Conservation (phyloP, 2,329 filamentous ascomycete species). For the Stagonosporopsis chrysanthemi region DNA sequence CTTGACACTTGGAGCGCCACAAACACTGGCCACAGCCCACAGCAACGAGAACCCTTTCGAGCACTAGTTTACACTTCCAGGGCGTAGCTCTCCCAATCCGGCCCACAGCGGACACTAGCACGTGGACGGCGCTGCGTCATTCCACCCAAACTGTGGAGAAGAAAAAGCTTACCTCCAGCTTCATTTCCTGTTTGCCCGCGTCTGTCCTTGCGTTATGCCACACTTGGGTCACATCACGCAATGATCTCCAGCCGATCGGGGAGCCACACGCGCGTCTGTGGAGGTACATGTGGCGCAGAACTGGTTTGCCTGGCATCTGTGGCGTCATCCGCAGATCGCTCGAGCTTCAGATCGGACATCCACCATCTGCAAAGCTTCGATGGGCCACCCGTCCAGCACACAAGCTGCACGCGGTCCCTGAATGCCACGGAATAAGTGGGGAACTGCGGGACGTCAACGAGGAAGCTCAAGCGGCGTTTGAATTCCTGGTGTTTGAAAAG, state of each 20-base stretch:
- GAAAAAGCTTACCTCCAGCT: constrained; percentile 33
- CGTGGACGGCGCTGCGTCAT: constrained; percentile 39
- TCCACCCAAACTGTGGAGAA: constrained; percentile 29
- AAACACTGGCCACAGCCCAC: constrained; percentile 26
- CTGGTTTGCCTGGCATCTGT: constrained; percentile 18
- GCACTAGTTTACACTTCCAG: constrained; percentile 11
- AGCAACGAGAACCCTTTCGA: constrained; percentile 20
- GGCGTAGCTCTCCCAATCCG: constrained; percentile 19
- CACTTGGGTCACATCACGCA: constrained; percentile 12
- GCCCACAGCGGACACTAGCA: constrained; percentile 25
- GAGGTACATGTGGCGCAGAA: constrained; percentile 13
- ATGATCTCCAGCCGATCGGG: constrained; percentile 22
- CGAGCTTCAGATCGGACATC: constrained; percentile 19
- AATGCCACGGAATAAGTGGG: constrained; percentile 20
- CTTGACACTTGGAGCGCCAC: constrained; percentile 18
- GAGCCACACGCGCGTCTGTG: constrained; percentile 18
- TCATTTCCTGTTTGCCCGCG: constrained; percentile 32
- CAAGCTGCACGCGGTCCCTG: constrained; percentile 16
- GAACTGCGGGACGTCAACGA: constrained; percentile 9
- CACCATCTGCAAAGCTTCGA: constrained; percentile 1
- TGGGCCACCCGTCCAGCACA: background rate
- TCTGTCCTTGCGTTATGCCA: constrained; percentile 14
- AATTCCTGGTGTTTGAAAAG: background rate
- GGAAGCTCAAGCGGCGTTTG: background rate
- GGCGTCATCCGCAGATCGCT: constrained; percentile 27